These are phyloP conservation scores for Poa pratensis DNA, from an alignment of 176 grass and related monocot species.

Conservation along the genomic window DNA sequence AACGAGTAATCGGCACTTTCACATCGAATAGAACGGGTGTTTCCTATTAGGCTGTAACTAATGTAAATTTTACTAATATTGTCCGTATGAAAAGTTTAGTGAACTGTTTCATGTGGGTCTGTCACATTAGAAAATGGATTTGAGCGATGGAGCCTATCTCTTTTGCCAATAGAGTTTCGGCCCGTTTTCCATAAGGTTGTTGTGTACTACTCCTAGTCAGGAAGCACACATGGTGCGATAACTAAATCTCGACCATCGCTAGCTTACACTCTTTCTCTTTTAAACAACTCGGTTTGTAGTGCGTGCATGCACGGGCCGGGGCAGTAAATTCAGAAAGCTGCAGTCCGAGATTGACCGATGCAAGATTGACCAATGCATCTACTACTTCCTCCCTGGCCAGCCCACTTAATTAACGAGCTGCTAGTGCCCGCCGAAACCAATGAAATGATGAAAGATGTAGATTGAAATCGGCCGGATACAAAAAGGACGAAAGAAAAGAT, in stretches of 20 bases:
- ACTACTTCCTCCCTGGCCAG: neutral
- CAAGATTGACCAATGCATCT: neutral
- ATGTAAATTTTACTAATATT: too few species aligned
- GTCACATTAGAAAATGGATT: too few species aligned
- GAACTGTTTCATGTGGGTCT: too few species aligned
- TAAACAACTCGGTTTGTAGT: neutral
- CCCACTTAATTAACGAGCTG: neutral
- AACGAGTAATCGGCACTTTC: too few species aligned
- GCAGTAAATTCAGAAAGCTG: constrained; percentile 25
- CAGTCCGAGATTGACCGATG: neutral
- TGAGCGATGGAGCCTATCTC: too few species aligned
- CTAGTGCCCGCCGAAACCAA: neutral
- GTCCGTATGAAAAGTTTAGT: too few species aligned
- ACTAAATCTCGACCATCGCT: neutral
- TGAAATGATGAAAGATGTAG: neutral
- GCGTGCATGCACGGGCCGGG: neutral
- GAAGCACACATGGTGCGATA: neutral
- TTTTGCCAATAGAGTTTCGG: too few species aligned
- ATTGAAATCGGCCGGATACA: neutral
- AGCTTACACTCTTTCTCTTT: neutral
- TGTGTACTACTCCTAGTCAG: too few species aligned
- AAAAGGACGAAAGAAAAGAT: constrained; percentile 20
- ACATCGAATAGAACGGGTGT: too few species aligned
- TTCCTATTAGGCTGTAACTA: too few species aligned
- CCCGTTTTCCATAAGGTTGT: too few species aligned